phyloP scores from a whole-genome alignment of 2,329 filamentous ascomycete genomes.

The Claviceps cyperi region DNA sequence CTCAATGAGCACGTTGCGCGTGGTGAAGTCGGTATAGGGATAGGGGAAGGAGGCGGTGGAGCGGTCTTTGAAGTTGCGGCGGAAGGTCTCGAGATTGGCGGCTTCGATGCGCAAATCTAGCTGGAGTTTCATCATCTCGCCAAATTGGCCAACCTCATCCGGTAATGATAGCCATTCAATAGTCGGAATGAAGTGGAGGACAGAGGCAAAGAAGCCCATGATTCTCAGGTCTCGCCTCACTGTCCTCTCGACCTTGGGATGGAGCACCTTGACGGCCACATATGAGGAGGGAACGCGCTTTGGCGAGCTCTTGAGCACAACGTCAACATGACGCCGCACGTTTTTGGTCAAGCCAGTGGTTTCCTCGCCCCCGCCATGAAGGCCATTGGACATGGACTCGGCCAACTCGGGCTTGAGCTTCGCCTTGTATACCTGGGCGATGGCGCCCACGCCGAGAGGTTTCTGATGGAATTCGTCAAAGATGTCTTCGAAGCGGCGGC shows the following conservation, averaged over 20 bases:
- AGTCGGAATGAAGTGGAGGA: constrained; percentile 77
- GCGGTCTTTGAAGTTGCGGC: constrained; percentile 76
- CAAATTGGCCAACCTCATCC: constrained; percentile 86
- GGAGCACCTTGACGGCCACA: constrained; percentile 90
- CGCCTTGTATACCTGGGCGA: constrained; percentile 94
- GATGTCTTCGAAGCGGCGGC: constrained; percentile 70
- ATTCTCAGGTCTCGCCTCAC: constrained; percentile 86
- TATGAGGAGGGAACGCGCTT: constrained; percentile 78
- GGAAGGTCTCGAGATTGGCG: constrained; percentile 76
- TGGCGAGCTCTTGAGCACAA: constrained; percentile 73
- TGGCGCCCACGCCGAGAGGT: constrained; percentile 85
- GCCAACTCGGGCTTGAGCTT: constrained; percentile 72
- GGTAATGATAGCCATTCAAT: constrained; percentile 96
- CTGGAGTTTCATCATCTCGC: constrained; percentile 98
- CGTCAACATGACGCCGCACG: constrained; percentile 70
- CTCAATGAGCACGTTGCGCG: constrained; percentile 81
- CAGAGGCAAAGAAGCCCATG: constrained; percentile 78
- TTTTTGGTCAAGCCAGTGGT: constrained; percentile 44
- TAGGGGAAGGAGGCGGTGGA: constrained; percentile 95
- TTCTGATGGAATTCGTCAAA: constrained; percentile 90
- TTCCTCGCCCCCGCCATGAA: constrained; percentile 27
- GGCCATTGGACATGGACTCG: constrained; percentile 41
- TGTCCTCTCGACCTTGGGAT: constrained; percentile 77
- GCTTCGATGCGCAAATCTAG: constrained; percentile 90
- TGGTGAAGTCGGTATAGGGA: constrained; percentile 84